Evolutionary conservation across 345 rosid species (phyloP).

Genomic region (Conringia planisiliqua): DNA sequence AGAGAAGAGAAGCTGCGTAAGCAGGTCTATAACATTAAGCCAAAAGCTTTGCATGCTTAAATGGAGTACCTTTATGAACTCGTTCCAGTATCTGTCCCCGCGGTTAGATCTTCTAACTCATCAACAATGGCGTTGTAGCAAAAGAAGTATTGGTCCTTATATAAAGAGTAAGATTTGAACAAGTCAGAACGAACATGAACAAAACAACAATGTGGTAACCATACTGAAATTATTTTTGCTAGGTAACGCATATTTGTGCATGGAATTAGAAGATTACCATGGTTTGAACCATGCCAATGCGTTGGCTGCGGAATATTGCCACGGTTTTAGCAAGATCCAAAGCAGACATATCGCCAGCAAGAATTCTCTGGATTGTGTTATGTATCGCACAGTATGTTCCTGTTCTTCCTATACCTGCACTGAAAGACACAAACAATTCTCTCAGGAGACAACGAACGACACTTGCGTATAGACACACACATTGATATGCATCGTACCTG

Average conservation of each 20-base stretch:
- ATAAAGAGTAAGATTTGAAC: not conserved
- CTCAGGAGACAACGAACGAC: constrained; percentile 26
- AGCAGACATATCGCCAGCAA: constrained; percentile 84
- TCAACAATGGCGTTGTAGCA: constrained; percentile 71
- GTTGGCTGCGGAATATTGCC: constrained; percentile 68
- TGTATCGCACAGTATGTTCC: constrained; percentile 94
- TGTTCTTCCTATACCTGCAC: constrained; percentile 99
- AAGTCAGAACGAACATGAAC: constrained; percentile 1
- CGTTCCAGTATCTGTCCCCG: constrained; percentile 25
- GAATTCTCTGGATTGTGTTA: constrained; percentile 89
- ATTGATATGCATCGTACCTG: constrained; percentile 56
- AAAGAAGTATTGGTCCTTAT: constrained; percentile 76
- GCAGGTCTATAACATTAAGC: not conserved
- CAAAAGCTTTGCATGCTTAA: not conserved
- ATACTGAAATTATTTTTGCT: not conserved
- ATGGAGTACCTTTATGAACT: constrained; percentile 34
- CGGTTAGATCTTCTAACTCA: constrained; percentile 60
- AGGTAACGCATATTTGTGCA: not conserved
- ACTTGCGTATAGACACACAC: constrained; percentile 5
- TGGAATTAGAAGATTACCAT: constrained; percentile 45
- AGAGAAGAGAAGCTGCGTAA: not conserved
- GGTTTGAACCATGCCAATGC: constrained; percentile 94
- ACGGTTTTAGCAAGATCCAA: constrained; percentile 66
- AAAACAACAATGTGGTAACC: not conserved
- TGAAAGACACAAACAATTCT: constrained; percentile 33